Evolutionary conservation across 2,329 filamentous ascomycete genomes (phyloP).

Genomic region (Alternaria angustiovoidea): DNA sequence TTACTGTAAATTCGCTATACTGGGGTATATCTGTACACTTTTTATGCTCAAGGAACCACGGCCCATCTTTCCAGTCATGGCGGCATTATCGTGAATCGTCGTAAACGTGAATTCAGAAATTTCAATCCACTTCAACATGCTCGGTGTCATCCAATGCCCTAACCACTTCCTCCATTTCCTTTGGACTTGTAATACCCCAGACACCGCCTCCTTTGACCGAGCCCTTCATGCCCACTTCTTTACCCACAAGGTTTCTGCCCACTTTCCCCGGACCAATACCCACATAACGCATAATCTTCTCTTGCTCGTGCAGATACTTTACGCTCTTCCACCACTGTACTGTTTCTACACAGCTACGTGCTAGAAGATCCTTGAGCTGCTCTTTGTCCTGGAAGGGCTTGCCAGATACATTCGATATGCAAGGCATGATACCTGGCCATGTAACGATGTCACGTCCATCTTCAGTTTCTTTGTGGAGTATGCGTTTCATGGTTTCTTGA

Average conservation of each 20-base stretch:
- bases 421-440: slow-evolving; percentile 78
- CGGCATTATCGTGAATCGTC: neutral
- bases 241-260: slow-evolving; percentile 89
- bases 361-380: slow-evolving; percentile 79
- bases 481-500: slow-evolving; percentile 72
- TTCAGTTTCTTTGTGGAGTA: slow-evolving; percentile 68
- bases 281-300: slow-evolving; percentile 83
- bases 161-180: slow-evolving; percentile 58
- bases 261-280: slow-evolving; percentile 95
- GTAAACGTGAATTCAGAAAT: neutral
- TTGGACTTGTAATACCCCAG: slow-evolving; percentile 87
- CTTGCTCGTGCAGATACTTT: slow-evolving; percentile 83
- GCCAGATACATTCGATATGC: slow-evolving; percentile 86
- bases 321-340: slow-evolving; percentile 96
- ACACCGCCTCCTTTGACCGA: slow-evolving; percentile 87
- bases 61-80: too few species aligned
- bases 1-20: neutral
- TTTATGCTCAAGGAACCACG: neutral
- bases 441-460: slow-evolving; percentile 71
- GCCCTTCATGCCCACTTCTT: slow-evolving; percentile 91
- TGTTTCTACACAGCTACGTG: slow-evolving; percentile 86
- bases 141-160: slow-evolving; percentile 59
- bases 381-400: slow-evolving; percentile 76
- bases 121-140: slow-evolving; percentile 20
- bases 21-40: slow-evolving; percentile 8